These are phyloP conservation scores for Trichoderma koningiopsis DNA, from an alignment of 2,329 filamentous ascomycete species.

Conservation along the genomic window DNA sequence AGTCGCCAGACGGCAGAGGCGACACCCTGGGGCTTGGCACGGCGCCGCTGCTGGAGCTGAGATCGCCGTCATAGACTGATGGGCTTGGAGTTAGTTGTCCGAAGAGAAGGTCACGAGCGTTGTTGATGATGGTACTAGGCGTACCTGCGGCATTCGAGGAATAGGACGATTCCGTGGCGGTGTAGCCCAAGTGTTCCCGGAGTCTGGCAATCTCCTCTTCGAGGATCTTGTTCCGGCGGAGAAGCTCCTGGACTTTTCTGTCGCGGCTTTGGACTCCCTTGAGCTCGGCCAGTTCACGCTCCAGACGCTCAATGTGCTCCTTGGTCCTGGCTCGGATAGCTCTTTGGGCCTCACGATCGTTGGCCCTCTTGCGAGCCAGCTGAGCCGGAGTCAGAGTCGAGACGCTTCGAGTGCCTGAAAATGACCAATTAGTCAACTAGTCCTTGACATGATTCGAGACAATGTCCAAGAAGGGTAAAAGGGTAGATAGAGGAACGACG, in stretches of 20 bases:
- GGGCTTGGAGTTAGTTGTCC: constrained; percentile 31
- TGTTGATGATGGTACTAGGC: constrained; percentile 29
- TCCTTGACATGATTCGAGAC: not conserved
- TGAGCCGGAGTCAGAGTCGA: constrained; percentile 87
- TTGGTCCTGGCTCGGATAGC: constrained; percentile 86
- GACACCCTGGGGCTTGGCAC: constrained; percentile 50
- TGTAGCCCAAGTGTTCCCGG: constrained; percentile 49
- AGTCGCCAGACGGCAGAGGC: constrained; percentile 50
- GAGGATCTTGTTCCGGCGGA: constrained; percentile 55
- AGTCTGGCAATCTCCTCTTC: constrained; percentile 55
- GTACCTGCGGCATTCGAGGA: constrained; percentile 43
- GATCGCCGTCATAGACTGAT: constrained; percentile 47
- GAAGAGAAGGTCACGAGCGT: constrained; percentile 22
- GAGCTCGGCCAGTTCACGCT: constrained; percentile 74
- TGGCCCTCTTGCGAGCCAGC: constrained; percentile 85
- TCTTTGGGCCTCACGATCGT: constrained; percentile 87
- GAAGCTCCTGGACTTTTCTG: constrained; percentile 54
- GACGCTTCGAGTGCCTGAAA: constrained; percentile 69
- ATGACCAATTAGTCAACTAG: not conserved
- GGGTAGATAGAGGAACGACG: not conserved
- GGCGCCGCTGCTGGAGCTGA: constrained; percentile 43
- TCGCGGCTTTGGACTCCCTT: constrained; percentile 52
- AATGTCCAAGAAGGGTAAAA: not conserved
- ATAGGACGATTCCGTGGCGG: constrained; percentile 45
- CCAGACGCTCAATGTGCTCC: constrained; percentile 78